Percentiles rank a stretch among this genome's conserved stretches.
These are phyloP conservation scores for Scheffersomyces cryptocercus DNA, from an alignment of 1,139 yeast species.

Conservation along the genomic window DNA sequence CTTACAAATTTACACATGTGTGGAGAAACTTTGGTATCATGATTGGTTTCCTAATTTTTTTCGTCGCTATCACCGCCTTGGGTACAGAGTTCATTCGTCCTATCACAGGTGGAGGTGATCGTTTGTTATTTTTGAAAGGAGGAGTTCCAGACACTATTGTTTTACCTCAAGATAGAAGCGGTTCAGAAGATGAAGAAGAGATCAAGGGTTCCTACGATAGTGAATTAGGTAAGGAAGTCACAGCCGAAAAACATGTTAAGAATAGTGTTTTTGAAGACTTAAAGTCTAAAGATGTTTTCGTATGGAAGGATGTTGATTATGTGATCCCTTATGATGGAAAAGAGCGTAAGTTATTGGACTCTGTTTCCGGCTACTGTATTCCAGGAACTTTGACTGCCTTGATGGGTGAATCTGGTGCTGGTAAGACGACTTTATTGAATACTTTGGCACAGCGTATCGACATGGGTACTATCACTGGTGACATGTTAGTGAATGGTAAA, in stretches of 20 bases:
- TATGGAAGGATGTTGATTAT: constrained; percentile 46
- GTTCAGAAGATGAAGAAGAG: constrained; percentile 16
- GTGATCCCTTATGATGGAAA: constrained; percentile 38
- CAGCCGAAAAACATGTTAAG: background rate
- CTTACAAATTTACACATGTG: constrained; percentile 46
- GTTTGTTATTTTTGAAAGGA: constrained; percentile 57
- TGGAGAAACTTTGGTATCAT: constrained; percentile 71
- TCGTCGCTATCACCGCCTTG: constrained; percentile 43
- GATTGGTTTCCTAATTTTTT: constrained; percentile 55
- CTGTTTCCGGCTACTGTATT: constrained; percentile 64
- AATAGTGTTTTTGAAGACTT: constrained; percentile 20
- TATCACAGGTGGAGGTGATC: constrained; percentile 58
- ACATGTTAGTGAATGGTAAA: constrained; percentile 61
- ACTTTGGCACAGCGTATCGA: constrained; percentile 59
- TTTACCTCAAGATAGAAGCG: constrained; percentile 19
- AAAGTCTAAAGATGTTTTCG: constrained; percentile 34
- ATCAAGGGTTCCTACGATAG: background rate
- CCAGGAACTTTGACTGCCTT: constrained; percentile 66
- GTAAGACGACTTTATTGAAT: constrained; percentile 64
- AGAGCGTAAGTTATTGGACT: constrained; percentile 47
- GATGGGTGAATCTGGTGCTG: constrained; percentile 75
- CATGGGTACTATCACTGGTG: constrained; percentile 64
- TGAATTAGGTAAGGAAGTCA: background rate
- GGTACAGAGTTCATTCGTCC: constrained; percentile 55
- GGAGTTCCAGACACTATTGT: constrained; percentile 39